These are phyloP conservation scores for Hordeum pubiflorum DNA, from an alignment of 202 grass and related monocot species.

Conservation along the genomic window DNA sequence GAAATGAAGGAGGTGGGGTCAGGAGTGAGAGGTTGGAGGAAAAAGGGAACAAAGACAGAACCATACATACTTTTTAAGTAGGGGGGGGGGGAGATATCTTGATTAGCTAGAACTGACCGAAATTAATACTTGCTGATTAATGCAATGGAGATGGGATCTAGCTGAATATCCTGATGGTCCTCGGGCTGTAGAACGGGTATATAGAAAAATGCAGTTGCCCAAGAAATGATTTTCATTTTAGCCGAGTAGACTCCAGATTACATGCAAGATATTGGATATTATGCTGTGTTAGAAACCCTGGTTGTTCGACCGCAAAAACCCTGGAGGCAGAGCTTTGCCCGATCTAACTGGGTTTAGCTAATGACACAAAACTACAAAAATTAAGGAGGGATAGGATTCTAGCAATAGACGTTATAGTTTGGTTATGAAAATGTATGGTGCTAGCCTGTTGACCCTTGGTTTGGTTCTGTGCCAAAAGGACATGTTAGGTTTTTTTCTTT, in stretches of 20 bases:
- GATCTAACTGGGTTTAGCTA: not conserved
- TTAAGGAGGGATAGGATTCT: not conserved
- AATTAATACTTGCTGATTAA: not conserved
- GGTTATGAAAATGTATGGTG: not conserved
- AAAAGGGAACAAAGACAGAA: not conserved
- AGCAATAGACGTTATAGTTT: not conserved
- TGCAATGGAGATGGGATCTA: not conserved
- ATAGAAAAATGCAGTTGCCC: conserved; percentile 7
- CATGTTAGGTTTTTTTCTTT: not conserved
- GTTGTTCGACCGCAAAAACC: not conserved
- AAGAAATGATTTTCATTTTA: conserved; percentile 7
- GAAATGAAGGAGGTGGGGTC: not conserved
- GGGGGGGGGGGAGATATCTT: not conserved
- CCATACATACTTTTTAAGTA: not conserved
- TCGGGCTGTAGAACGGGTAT: not conserved
- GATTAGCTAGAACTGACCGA: not conserved
- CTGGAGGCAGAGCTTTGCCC: not conserved
- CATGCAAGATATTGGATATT: not conserved
- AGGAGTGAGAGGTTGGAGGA: not conserved
- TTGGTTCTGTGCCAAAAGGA: not conserved
- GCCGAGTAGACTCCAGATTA: not conserved
- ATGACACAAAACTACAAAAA: not conserved
- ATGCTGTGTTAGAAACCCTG: not conserved
- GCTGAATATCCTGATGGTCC: not conserved
- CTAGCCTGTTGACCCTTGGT: not conserved